Evolutionary conservation across 2,329 filamentous ascomycete genomes (phyloP).

Genomic region (Xylaria sp.): DNA sequence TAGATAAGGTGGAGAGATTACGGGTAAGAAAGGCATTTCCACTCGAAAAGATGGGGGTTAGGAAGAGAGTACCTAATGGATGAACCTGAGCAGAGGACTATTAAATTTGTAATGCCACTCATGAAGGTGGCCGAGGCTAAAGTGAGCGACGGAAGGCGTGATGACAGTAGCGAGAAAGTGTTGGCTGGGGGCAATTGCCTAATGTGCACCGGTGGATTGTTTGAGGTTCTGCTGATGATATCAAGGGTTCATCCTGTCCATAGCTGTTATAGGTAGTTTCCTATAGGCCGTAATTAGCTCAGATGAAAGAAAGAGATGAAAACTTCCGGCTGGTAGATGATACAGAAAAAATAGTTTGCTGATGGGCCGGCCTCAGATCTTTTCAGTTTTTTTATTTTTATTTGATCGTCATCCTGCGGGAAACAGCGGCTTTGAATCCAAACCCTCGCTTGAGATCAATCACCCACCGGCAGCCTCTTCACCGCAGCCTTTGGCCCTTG

Average conservation of each 20-base stretch:
- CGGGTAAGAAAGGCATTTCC: background rate
- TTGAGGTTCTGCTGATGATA: background rate
- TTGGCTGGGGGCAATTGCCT: background rate
- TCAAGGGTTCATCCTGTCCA: constrained; percentile 5
- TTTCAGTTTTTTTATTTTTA: constrained; percentile 66
- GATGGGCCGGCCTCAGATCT: constrained; percentile 65
- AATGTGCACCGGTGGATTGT: background rate
- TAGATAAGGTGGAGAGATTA: background rate
- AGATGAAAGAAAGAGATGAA: constrained; percentile 1
- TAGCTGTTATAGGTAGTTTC: constrained; percentile 6
- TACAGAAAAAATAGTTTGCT: constrained; percentile 7
- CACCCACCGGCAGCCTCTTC: constrained; percentile 43
- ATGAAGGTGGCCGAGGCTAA: background rate
- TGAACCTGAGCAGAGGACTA: background rate
- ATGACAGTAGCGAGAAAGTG: constrained; percentile 3
- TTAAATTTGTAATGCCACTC: background rate
- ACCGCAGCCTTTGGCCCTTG: constrained; percentile 63
- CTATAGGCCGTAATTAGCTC: constrained; percentile 22
- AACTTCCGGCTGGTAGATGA: constrained; percentile 4
- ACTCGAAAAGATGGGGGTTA: background rate
- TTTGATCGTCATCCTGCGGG: constrained; percentile 53
- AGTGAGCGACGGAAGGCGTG: background rate
- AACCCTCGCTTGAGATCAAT: constrained; percentile 28
- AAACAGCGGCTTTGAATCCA: constrained; percentile 52
- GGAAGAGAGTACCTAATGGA: background rate